Percentiles rank a stretch among this genome's conserved stretches.
Evolutionary conservation across 1,139 yeast genomes (phyloP).

Genomic region (Hyphopichia fennica): DNA sequence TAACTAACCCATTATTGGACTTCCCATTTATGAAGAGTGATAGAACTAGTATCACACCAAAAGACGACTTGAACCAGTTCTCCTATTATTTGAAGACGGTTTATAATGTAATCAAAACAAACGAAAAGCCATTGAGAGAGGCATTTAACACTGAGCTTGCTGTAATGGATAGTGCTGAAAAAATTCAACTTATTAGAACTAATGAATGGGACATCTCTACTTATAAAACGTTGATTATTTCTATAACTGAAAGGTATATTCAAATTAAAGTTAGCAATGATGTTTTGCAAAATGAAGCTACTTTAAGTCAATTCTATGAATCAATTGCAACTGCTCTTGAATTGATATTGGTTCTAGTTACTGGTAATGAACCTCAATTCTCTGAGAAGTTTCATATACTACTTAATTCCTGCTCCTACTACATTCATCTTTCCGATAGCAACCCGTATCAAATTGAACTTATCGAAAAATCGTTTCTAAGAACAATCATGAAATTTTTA

Average conservation of each 20-base stretch:
- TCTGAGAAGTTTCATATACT: constrained; percentile 33
- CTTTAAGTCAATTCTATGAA: constrained; percentile 24
- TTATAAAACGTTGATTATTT: constrained; percentile 56
- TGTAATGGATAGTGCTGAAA: constrained; percentile 49
- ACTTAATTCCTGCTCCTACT: constrained; percentile 28
- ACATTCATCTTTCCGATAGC: constrained; percentile 11
- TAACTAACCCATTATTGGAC: constrained; percentile 50
- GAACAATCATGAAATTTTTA: constrained; percentile 31
- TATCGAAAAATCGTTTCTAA: constrained; percentile 27
- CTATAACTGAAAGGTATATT: constrained; percentile 47
- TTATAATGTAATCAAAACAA: constrained; percentile 48
- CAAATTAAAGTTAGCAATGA: constrained; percentile 28
- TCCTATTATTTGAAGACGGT: constrained; percentile 56
- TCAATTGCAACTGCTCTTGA: constrained; percentile 36
- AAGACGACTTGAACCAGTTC: constrained; percentile 60
- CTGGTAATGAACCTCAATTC: constrained; percentile 58
- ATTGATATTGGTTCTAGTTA: constrained; percentile 45
- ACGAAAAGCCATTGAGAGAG: constrained; percentile 41
- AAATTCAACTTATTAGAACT: constrained; percentile 29
- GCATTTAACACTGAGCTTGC: constrained; percentile 56
- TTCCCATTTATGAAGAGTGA: constrained; percentile 32
- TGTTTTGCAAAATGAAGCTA: constrained; percentile 15
- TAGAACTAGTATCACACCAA: constrained; percentile 14
- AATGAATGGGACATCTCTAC: constrained; percentile 60
- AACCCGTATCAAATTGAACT: constrained; percentile 26